Evolutionary conservation across 1,284 basidiomycete genomes (phyloP), one percentile per base, ranked within the genome.

Genomic region (Ustilago shanxiensis): DNA sequence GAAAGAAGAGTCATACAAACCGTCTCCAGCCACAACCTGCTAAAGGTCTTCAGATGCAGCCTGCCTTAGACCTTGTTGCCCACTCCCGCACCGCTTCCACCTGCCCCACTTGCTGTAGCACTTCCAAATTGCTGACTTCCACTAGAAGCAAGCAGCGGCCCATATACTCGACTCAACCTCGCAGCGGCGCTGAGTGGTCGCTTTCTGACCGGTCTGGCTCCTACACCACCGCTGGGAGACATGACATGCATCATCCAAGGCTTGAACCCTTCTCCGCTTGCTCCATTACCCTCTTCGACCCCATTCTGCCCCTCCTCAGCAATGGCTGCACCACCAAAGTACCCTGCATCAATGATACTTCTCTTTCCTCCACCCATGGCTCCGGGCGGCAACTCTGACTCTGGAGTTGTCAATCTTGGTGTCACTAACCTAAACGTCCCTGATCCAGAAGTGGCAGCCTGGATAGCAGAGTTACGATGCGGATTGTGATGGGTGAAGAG

Each of bases 371-470:
- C 33, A 44, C 31, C 57, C 33, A 51, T 29, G 47, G 33, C 44
- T 14, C 65, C 60, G 14, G 74, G 70, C 26, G 72, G 66, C 11
- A 66, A 18, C 56, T 79, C 80, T 11, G 66, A 26, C 44, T 80
- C 78, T 13, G 81, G 80, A 2, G 80, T 83, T 13, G 80, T 82
- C 45, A 82, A 39, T 26, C 79, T 63, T 14, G 81, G 81, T 16
- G 81, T 77, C 16, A 76, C 67, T 3, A 83, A 53, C n/a, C 81
- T 58, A 47, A 83, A 81, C 9, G 80, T 81, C 10, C 80, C 81
- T 14, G 75, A 68, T 0, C 81, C 81, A 9, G 78, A 79, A 10
- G 81, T 83, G 10, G 81, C 81, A 16, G 80, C 80, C 31, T 83
- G 81, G 22, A 83, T 79, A 52, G 79, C 78, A 20, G 80, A 65